Conservation (phyloP, 352 stramenopile genomes). For the Elongisporangium anandrum region DNA sequence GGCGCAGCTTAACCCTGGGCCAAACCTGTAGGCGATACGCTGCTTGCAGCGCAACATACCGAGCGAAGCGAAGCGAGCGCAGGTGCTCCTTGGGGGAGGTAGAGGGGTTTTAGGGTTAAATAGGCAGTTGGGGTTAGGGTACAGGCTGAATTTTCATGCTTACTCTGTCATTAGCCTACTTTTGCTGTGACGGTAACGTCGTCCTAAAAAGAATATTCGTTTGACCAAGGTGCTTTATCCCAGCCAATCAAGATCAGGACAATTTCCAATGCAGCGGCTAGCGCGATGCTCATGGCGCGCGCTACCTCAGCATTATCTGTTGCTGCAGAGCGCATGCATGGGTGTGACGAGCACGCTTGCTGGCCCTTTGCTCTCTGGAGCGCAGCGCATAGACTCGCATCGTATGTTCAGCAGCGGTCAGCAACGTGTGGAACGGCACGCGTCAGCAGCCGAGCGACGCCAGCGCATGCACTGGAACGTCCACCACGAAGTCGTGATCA, state of each 20-base stretch:
- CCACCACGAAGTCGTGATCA: conserved; percentile 37
- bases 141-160: too few relatives aligned
- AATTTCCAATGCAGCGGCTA: not conserved
- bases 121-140: too few relatives aligned
- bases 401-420: not conserved
- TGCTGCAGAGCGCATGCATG: not conserved
- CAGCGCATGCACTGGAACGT: conserved; percentile 29
- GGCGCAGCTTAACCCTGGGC: too few relatives aligned
- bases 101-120: too few relatives aligned
- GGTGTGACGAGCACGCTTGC: not conserved
- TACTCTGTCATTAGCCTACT: too few relatives aligned
- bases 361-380: not conserved
- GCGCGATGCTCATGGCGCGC: not conserved
- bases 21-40: too few relatives aligned
- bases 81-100: too few relatives aligned
- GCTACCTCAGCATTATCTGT: not conserved
- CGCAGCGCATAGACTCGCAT: not conserved
- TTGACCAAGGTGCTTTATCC: not conserved
- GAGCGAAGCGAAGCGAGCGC: too few relatives aligned
- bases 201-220: not conserved
- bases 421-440: not conserved
- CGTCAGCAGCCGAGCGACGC: not conserved
- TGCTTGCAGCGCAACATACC: too few relatives aligned
- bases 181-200: too few relatives aligned
- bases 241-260: not conserved